Evolutionary conservation across 208 protist species (phyloP).

Genomic region (Trypanosoma cruzi): DNA sequence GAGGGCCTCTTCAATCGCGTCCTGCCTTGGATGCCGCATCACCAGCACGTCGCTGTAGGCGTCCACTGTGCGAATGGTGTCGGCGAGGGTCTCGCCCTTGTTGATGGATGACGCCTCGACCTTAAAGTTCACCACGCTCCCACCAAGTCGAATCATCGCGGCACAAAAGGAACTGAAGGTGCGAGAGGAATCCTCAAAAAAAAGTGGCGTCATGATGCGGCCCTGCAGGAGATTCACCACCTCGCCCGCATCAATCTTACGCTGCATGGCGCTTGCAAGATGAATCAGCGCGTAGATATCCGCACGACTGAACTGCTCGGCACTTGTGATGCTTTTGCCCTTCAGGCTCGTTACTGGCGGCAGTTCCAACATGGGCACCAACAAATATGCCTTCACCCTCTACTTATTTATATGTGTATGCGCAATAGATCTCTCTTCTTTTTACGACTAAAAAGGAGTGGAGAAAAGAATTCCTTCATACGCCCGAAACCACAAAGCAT

Average conservation of each 20-base stretch:
- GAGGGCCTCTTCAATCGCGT: conserved; percentile 78
- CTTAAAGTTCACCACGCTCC: conserved; percentile 83
- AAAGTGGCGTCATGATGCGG: conserved; percentile 84
- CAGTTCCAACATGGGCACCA: conserved; percentile 11
- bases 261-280: conserved; percentile 52
- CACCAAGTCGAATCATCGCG: conserved; percentile 85
- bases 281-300: conserved; percentile 73
- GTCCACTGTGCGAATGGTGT: conserved; percentile 85
- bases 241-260: conserved; percentile 44
- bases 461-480: no score
- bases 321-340: conserved; percentile 63
- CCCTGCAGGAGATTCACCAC: conserved; percentile 62
- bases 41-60: conserved; percentile 96
- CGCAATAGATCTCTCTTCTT: no score
- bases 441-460: no score
- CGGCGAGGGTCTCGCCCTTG: conserved; percentile 86
- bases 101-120: conserved; percentile 74
- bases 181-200: conserved; percentile 86
- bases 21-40: conserved; percentile 94
- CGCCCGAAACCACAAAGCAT: no score
- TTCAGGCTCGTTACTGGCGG: conserved; percentile 61
- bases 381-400: conserved; percentile 1
- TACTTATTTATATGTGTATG: conserved; percentile 9
- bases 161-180: conserved; percentile 83
- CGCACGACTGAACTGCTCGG: conserved; percentile 61